Percentiles rank a stretch among this genome's conserved stretches.
Evolutionary conservation across 2,329 filamentous ascomycete genomes (phyloP).

Genomic region (Trichoderma lentiforme): DNA sequence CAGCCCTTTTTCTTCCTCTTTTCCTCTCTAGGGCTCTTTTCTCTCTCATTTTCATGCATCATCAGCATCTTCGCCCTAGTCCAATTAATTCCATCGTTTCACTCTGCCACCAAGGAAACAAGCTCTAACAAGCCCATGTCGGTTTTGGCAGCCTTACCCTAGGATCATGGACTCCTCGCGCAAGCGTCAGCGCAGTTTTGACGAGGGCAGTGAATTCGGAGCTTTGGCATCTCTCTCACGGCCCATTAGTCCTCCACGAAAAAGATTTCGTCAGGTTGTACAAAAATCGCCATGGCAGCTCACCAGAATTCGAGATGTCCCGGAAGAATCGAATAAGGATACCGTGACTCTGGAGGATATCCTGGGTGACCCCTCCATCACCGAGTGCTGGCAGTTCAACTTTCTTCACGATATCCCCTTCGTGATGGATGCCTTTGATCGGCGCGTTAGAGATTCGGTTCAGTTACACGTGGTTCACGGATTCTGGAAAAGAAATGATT

Average conservation of each 20-base stretch:
- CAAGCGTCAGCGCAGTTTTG: slow-evolving; percentile 31
- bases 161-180: slow-evolving; percentile 29
- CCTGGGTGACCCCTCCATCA: slow-evolving; percentile 70
- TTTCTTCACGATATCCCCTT: slow-evolving; percentile 60
- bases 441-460: slow-evolving; percentile 46
- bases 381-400: slow-evolving; percentile 70
- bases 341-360: slow-evolving; percentile 64
- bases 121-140: neutral
- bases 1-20: neutral
- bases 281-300: slow-evolving; percentile 66
- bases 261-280: slow-evolving; percentile 26
- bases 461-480: slow-evolving; percentile 58
- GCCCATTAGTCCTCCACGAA: slow-evolving; percentile 48
- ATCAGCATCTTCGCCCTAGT: too few species aligned
- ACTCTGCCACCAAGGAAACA: neutral
- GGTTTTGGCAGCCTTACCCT: neutral
- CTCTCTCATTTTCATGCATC: neutral
- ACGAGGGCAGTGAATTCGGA: slow-evolving; percentile 7
- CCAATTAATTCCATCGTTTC: neutral
- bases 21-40: neutral
- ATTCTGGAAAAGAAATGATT: slow-evolving; percentile 65
- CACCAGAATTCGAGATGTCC: slow-evolving; percentile 64
- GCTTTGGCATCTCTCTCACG: slow-evolving; percentile 31
- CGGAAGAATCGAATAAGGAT: slow-evolving; percentile 58
- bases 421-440: slow-evolving; percentile 52